Conservation (phyloP, 192 early-diverging fungal species). For the Rhizophagus sp. region DNA sequence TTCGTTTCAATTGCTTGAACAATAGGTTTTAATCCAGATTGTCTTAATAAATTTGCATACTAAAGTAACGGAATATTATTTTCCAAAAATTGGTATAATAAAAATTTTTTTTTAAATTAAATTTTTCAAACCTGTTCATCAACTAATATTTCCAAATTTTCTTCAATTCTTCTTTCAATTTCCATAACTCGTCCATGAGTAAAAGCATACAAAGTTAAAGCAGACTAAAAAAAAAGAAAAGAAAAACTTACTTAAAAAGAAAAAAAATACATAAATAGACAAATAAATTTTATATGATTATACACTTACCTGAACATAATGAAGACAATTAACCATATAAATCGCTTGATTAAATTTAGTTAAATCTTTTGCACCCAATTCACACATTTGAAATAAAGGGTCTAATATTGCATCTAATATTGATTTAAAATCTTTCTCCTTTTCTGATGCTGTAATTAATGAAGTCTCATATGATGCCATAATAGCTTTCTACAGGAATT, state of each 20-base stretch:
- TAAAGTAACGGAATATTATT: slow-evolving; percentile 30
- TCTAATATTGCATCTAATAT: slow-evolving; percentile 71
- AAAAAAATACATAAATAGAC: not conserved
- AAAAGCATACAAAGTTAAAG: slow-evolving; percentile 64
- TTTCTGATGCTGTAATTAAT: slow-evolving; percentile 52
- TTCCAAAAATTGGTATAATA: not conserved
- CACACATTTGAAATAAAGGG: slow-evolving; percentile 72
- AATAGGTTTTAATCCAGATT: slow-evolving; percentile 61
- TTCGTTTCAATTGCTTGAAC: slow-evolving; percentile 58
- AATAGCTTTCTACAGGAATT: slow-evolving; percentile 64
- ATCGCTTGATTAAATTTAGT: slow-evolving; percentile 62
- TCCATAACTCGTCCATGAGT: slow-evolving; percentile 56
- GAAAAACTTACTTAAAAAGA: not conserved
- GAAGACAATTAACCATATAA: slow-evolving; percentile 77
- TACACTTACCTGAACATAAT: slow-evolving; percentile 64
- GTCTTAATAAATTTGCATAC: slow-evolving; percentile 59
- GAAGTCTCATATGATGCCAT: slow-evolving; percentile 80
- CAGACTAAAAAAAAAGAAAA: slow-evolving; percentile 45
- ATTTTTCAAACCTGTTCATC: slow-evolving; percentile 58
- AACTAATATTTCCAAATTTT: slow-evolving; percentile 62
- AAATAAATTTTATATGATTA: not conserved
- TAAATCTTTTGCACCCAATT: slow-evolving; percentile 54
- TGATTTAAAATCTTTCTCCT: slow-evolving; percentile 64
- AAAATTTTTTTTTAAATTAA: not conserved
- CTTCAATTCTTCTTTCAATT: slow-evolving; percentile 63